Conservation (phyloP, 1,284 basidiomycete species). For the Ceratobasidium sp. region DNA sequence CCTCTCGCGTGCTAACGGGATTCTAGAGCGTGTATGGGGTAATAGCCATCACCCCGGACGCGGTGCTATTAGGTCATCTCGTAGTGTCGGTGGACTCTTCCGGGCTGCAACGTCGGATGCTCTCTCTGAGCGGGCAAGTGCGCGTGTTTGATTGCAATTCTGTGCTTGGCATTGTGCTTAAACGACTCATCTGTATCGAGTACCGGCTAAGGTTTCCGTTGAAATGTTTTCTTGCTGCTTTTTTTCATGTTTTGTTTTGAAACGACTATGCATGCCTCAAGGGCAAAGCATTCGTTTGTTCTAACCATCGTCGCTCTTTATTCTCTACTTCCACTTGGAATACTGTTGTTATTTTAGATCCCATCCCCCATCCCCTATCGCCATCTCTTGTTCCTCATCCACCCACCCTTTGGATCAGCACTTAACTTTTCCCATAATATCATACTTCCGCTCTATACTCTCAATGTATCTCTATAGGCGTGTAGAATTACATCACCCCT, state of each 20-base stretch:
- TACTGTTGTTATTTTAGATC: background rate
- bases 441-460: constrained; percentile 14
- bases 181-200: constrained; percentile 28
- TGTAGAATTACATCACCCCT: constrained; percentile 15
- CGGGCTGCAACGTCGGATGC: constrained; percentile 8
- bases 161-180: constrained; percentile 10
- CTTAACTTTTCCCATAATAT: constrained; percentile 26
- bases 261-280: constrained; percentile 30
- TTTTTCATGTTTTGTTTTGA: constrained; percentile 1
- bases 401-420: constrained; percentile 1
- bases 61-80: constrained; percentile 7
- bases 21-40: constrained; percentile 36
- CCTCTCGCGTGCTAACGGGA: constrained; percentile 29
- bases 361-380: background rate
- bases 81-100: constrained; percentile 34
- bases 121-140: background rate
- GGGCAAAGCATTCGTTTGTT: constrained; percentile 37
- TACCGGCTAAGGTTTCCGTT: constrained; percentile 28
- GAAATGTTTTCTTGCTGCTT: constrained; percentile 2
- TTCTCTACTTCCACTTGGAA: constrained; percentile 2
- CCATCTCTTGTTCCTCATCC: constrained; percentile 2
- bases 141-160: constrained; percentile 16
- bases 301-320: constrained; percentile 29
- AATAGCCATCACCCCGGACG: background rate
- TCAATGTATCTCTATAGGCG: constrained; percentile 10